Evolutionary conservation across 768 basidiomycete species (phyloP), one percentile per base, ranked within the genome.

Genomic region (Boletus insuetus): DNA sequence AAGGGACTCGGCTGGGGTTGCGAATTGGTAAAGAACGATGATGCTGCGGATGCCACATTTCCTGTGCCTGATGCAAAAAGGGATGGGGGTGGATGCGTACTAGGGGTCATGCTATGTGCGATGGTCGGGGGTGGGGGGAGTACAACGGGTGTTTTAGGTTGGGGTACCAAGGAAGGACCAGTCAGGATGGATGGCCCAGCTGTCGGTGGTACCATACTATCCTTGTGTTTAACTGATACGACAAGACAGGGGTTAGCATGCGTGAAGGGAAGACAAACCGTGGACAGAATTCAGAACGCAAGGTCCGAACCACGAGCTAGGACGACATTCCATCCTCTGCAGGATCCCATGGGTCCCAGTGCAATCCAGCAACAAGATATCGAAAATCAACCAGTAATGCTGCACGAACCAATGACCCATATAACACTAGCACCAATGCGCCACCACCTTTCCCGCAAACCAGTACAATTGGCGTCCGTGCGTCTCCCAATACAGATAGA

Each of bases 1-100:
- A 69, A 69, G 5, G 67, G 67, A 45, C 67, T 69, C 0, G 65
- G 67, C 38, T 69, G 67, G n/a, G 67, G 61, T 8, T 69, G 67
- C 2, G 58, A 13, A 42, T 56, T 61, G 0, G 63, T 41, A 51
- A 69, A 56, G n/a, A 65, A 34, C 0, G 66, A 57, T 17, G 59
- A 46, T 20, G 53, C 56, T 34, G 58, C 56, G 8, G 64, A 56
- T 0, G 53, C 46, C 14, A 53, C 32, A n/a, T 53, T 62, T 32
- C 59, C 61, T 12, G 57, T 31, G 10, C 60, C 56, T n/a, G 62
- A 55, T 31, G 60, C 60, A 22, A 68, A 61, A 42, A 70, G 61
- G 32, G 64, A 63, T 17, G 61, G 68, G 1, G 74, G 64, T 31
- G 69, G 69, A 44, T 70, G 69, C 0, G 70, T 70, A 19, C 60